Base-by-base conservation (phyloP, 305 asterid species). In the Rubia tinctorum region DNA sequence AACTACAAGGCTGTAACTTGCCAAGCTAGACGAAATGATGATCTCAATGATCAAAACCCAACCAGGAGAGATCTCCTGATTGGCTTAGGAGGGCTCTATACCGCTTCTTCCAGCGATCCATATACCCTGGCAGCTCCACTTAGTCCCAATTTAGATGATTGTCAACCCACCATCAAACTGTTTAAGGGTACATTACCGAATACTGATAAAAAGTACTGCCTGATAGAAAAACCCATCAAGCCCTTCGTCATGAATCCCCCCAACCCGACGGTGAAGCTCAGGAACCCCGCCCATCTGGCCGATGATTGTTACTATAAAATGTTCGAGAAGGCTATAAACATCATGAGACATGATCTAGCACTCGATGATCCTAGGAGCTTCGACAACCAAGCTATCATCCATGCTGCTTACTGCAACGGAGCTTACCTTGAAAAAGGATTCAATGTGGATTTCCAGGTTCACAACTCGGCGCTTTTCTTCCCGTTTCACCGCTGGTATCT, bases 371-470 rank as follows among this genome's bases (percentile, higher is more conserved):
- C n/a, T n/a, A n/a, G n/a, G n/a, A n/a, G n/a, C n/a, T n/a, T n/a
- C n/a, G n/a, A n/a, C n/a, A n/a, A 90, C 44, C 98, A 90, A 9
- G 98, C 98, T 4, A 83, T 82, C 43, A 84, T 90, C 71, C 97
- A 92, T 60, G 90, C 95, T 63, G 97, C 95, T 59, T 92, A 92
- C 60, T 92, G 98, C 72, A 86, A n/a, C n/a, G n/a, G n/a, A n/a
- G n/a, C n/a, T n/a, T n/a, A n/a, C n/a, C n/a, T n/a, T n/a, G n/a
- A n/a, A n/a, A n/a, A n/a, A n/a, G n/a, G n/a, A n/a, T n/a, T n/a
- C n/a, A n/a, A n/a, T n/a, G n/a, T n/a, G n/a, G n/a, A n/a, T n/a
- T n/a, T 90, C 23, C 96, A 88, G 80, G 88, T 92, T 61, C 96
- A 92, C 77, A 53, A 13, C 68, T 88, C 95, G 0, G 90, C 96